phyloP scores from a whole-genome alignment of 768 basidiomycete genomes.

The Brasilioporus rufonigricans region DNA sequence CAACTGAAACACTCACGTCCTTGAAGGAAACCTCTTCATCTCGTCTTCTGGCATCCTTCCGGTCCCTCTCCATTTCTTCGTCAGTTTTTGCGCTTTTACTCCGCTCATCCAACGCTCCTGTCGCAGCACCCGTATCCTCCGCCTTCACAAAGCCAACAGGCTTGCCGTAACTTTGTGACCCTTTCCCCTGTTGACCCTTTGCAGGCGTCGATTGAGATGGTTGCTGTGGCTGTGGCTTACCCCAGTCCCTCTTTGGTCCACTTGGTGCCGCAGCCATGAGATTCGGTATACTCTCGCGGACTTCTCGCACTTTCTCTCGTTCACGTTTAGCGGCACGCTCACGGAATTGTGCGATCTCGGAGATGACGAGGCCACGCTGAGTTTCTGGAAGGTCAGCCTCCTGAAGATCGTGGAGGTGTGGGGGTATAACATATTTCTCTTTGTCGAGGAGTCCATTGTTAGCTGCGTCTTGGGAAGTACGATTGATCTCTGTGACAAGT shows the following conservation, averaged over 20 bases:
- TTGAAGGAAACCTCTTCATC: constrained; percentile 85
- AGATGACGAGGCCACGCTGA: constrained; percentile 86
- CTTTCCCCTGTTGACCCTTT: constrained; percentile 53
- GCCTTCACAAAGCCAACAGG: constrained; percentile 83
- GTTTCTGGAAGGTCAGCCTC: constrained; percentile 97
- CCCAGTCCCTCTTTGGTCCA: constrained; percentile 83
- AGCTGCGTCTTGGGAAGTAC: constrained; percentile 70
- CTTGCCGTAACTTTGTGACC: constrained; percentile 74
- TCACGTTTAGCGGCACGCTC: constrained; percentile 91
- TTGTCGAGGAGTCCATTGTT: constrained; percentile 74
- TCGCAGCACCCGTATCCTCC: constrained; percentile 44
- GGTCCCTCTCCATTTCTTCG: constrained; percentile 82
- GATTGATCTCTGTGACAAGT: constrained; percentile 70
- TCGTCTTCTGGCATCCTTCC: constrained; percentile 68
- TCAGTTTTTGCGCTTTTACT: constrained; percentile 63
- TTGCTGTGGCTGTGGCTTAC: constrained; percentile 45
- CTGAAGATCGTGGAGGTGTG: constrained; percentile 95
- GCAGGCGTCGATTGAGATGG: constrained; percentile 34
- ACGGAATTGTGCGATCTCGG: constrained; percentile 94
- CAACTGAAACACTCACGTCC: constrained; percentile 58
- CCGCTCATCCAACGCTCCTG: constrained; percentile 35
- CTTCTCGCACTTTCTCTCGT: constrained; percentile 83
- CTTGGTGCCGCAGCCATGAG: constrained; percentile 49
- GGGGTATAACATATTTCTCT: constrained; percentile 87
- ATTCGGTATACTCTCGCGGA: constrained; percentile 54